Conservation (phyloP, 495 filamentous ascomycete species). For the Alectoria sarmentosa region DNA sequence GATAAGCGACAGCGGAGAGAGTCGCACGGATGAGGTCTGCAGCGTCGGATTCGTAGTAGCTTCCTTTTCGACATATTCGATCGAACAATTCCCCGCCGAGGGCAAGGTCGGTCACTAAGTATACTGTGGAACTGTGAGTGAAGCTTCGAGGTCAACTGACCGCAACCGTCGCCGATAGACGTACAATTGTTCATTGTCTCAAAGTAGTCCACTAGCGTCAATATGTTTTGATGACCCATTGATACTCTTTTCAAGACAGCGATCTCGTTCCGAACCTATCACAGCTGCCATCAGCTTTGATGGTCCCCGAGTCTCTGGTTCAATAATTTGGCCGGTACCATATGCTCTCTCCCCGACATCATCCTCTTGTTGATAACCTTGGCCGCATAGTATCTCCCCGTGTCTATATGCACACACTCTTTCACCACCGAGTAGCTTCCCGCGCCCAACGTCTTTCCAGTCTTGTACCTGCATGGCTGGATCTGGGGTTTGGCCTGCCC, state of each 20-base stretch:
- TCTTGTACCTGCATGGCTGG: constrained; percentile 89
- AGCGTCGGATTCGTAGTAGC: constrained; percentile 95
- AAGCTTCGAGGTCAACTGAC: not conserved
- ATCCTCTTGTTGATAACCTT: constrained; percentile 99
- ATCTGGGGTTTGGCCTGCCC: constrained; percentile 47
- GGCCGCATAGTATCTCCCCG: constrained; percentile 94
- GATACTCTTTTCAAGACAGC: constrained; percentile 93
- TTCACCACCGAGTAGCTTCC: constrained; percentile 99
- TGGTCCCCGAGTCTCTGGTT: not conserved
- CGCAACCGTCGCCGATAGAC: constrained; percentile 16
- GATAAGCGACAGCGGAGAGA: constrained; percentile 92
- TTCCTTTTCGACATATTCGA: constrained; percentile 95
- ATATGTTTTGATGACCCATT: constrained; percentile 96
- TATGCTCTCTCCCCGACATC: constrained; percentile 96
- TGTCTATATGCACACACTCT: constrained; percentile 98
- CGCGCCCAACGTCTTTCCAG: constrained; percentile 92
- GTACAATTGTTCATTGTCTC: constrained; percentile 97
- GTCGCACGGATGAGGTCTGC: constrained; percentile 92
- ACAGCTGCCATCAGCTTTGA: constrained; percentile 10
- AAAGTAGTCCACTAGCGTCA: constrained; percentile 97
- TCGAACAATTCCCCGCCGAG: constrained; percentile 97
- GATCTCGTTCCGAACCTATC: constrained; percentile 93
- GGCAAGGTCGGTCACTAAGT: constrained; percentile 94
- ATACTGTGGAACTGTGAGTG: constrained; percentile 48
- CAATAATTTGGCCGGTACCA: constrained; percentile 51